Evolutionary conservation across 306 rosid genomes (phyloP), one percentile per base, ranked within the genome.

Genomic region (Lotus japonicus): DNA sequence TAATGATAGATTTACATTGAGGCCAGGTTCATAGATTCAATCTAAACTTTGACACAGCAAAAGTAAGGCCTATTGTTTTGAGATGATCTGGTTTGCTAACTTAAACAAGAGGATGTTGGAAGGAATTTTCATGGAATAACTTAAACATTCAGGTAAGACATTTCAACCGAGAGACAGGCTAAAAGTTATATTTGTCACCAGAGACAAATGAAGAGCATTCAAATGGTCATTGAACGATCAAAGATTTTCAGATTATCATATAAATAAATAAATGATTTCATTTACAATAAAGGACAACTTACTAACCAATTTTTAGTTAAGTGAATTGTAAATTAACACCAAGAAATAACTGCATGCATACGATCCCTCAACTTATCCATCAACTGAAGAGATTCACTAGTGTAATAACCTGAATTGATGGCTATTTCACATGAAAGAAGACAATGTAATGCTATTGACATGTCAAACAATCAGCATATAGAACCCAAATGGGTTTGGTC

Each of bases 351-450:
- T 52, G 39, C 66, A 21, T 49, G 26, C 62, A 72, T 38, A 59
- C 39, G 50, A 31, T 72, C 71, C 68, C 72, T 52, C 58, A 52
- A 38, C 33, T 61, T 49, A 46, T 56, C 66, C 67, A 42, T 67
- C 46, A 64, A 62, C 49, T 14, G 52, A 35, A 35, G 16, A 58
- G 66, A 31, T 14, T 70, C 74, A 38, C 38, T 54, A 23, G 54
- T 23, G 14, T 44, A 21, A 31, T 10, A 43, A 62, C 50, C 75
- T 28, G 16, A 73, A 28, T 23, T 38, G 19, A 36, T 11, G 65
- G 58, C 43, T 31, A 18, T 66, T 31, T 60, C 21, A 39, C 68
- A 56, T 68, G 62, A 60, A 78, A 31, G 46, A 64, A 52, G 43
- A 49, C 66, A 39, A 35, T 7, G 7, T 15, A 57, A 39, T 31